Evolutionary conservation across 2,329 filamentous ascomycete genomes (phyloP).

Genomic region (Talaromyces sp.): DNA sequence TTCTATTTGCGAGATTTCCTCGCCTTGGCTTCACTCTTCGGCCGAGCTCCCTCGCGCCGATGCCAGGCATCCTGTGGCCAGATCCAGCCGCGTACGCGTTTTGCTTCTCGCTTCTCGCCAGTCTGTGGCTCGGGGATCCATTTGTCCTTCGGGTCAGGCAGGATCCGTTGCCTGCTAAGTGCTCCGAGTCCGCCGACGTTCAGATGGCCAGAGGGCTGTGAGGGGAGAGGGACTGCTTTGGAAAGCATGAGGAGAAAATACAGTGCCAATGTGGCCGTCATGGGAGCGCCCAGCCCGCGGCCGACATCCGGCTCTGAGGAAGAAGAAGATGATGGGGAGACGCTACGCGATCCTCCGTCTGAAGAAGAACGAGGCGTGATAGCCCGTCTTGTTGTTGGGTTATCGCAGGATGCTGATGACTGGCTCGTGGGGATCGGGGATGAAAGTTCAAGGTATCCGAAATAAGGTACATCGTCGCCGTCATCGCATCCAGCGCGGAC

Average conservation of each 20-base stretch:
- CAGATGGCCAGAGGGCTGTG: constrained; percentile 52
- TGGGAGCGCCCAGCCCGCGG: constrained; percentile 21
- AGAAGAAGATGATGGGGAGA: constrained; percentile 14
- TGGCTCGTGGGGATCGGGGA: constrained; percentile 51
- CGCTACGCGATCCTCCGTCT: constrained; percentile 22
- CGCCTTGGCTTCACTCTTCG: constrained; percentile 18
- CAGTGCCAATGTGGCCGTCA: constrained; percentile 56
- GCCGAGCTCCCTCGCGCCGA: constrained; percentile 45
- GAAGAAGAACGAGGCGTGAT: constrained; percentile 24
- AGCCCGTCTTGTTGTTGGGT: constrained; percentile 10
- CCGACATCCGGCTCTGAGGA: background rate
- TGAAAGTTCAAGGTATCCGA: constrained; percentile 78
- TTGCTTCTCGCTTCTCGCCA: constrained; percentile 56
- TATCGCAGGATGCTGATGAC: constrained; percentile 13
- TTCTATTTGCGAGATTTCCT: constrained; percentile 34
- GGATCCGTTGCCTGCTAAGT: constrained; percentile 49
- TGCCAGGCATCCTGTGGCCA: constrained; percentile 56
- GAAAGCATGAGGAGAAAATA: constrained; percentile 63
- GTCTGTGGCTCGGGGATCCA: constrained; percentile 59
- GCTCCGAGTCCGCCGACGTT: constrained; percentile 56
- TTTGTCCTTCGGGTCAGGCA: constrained; percentile 49
- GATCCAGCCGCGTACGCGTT: constrained; percentile 56
- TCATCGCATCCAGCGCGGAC: constrained; percentile 69
- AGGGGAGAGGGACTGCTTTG: constrained; percentile 53
- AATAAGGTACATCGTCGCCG: constrained; percentile 62